Base-by-base conservation (phyloP, 2,329 filamentous ascomycete species). In the Aspergillus caelatus region DNA sequence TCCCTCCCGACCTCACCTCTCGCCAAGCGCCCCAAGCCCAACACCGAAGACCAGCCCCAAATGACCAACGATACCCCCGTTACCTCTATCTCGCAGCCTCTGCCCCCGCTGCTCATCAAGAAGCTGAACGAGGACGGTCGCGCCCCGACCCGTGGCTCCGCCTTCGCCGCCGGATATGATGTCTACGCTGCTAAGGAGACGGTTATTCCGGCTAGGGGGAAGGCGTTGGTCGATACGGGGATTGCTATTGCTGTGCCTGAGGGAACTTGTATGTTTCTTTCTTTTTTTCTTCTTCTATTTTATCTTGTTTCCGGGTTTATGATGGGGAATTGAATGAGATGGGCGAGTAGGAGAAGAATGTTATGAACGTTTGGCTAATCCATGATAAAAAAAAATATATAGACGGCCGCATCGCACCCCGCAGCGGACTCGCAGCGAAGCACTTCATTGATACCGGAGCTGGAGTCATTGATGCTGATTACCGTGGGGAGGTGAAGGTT, bases 391-490 rank as follows among this genome's bases (percentile, higher is more conserved):
- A 19, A 26, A 26, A 26, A 3, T 1, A 41, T 19, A 41, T 41
- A 94, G 92, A 98, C 77, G 94, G 94, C 69, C 90, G 94, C 62
- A 88, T 97, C 61, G 94, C 94, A 3, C 94, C 94, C 11, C 91
- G 94, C 68, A 95, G 92, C n/a, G 93, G 93, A 55, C 89, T 97
- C 41, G 94, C 94, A 2, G 85, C 89, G 65, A 99, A 99, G 83
- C 89, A 98, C 82, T 95, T 94, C 81, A 98, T 99, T 77, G 93
- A 97, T 78, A 95, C 92, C 0, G 93, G 96, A 66, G 95, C 95
- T 0, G 95, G 95, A 60, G 95, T 99, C 68, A 98, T 99, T 72
- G 95, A 99, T 79, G 94, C 94, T 39, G 95, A 99, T 80, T 99
- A 99, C 83, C 88, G 95, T 41, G 95, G 95, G 23, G 91, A 91